Evolutionary conservation across 2,329 filamentous ascomycete species (phyloP).

Genomic region (Nothophaeocryptopus gaeumannii): DNA sequence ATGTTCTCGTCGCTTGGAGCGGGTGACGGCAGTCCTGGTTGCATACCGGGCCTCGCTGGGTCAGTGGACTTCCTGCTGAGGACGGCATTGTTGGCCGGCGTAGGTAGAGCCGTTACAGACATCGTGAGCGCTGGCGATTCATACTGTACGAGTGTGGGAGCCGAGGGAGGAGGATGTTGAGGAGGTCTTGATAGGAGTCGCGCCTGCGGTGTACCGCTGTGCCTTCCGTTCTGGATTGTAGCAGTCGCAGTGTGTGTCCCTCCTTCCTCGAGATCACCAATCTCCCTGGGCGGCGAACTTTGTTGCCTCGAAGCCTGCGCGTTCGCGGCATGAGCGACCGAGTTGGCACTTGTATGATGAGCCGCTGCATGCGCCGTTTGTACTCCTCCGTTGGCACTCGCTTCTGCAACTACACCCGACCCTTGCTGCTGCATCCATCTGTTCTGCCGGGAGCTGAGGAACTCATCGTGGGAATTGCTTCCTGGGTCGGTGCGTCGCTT

Average conservation of each 20-base stretch:
- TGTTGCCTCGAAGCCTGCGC: not conserved
- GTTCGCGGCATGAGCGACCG: not conserved
- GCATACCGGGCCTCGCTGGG: slow-evolving; percentile 1
- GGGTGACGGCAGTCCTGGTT: slow-evolving; percentile 55
- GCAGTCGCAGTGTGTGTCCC: not conserved
- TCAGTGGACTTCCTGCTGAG: slow-evolving; percentile 11
- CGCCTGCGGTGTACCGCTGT: slow-evolving; percentile 3
- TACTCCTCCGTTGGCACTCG: too few relatives aligned
- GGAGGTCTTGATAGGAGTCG: slow-evolving; percentile 1
- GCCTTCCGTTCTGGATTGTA: not conserved
- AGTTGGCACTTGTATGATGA: not conserved
- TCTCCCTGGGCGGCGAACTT: not conserved
- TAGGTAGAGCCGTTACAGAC: not conserved
- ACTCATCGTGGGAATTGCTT: slow-evolving; percentile 18
- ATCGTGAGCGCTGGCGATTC: slow-evolving; percentile 4
- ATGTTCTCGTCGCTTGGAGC: slow-evolving; percentile 58
- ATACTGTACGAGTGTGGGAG: slow-evolving; percentile 11
- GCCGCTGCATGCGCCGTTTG: not conserved
- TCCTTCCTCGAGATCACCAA: not conserved
- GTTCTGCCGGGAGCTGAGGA: slow-evolving; percentile 16
- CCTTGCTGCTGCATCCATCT: slow-evolving; percentile 19
- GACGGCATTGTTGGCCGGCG: not conserved
- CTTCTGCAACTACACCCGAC: too few relatives aligned
- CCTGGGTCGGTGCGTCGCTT: slow-evolving; percentile 12
- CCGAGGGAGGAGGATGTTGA: not conserved